These are phyloP conservation scores for Hypholoma fasciculare DNA, from an alignment of 768 basidiomycete species.

Conservation along the genomic window DNA sequence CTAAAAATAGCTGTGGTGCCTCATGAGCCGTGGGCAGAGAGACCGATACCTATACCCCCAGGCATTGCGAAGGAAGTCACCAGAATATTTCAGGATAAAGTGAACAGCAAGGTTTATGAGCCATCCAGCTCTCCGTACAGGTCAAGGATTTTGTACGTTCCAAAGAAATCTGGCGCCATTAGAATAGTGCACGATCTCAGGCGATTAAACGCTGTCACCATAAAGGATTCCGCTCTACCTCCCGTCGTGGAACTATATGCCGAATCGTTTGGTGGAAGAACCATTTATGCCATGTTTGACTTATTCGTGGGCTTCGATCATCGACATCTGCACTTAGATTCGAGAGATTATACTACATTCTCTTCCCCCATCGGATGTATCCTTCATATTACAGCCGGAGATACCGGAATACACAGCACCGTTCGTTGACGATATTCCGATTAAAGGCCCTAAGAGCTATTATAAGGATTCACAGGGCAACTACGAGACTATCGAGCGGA, in stretches of 20 bases:
- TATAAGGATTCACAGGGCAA: conserved; percentile 24
- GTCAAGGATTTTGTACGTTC: conserved; percentile 33
- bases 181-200: conserved; percentile 32
- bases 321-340: no score
- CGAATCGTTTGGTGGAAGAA: no score
- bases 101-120: conserved; percentile 33
- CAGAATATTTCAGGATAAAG: conserved; percentile 28
- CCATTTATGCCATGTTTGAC: no score
- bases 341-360: conserved; percentile 38
- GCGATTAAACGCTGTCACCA: conserved; percentile 30
- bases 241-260: no score
- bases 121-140: no score
- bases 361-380: conserved; percentile 27
- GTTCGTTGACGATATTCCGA: conserved; percentile 34
- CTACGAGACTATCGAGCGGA: conserved; percentile 31
- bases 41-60: conserved; percentile 11
- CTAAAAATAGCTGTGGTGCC: no score
- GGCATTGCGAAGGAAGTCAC: conserved; percentile 27
- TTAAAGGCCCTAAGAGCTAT: conserved; percentile 28
- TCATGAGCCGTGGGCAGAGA: neutral
- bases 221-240: conserved; percentile 25
- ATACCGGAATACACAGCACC: conserved; percentile 31
- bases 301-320: no score
- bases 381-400: conserved; percentile 29
- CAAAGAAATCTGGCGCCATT: conserved; percentile 32